Evolutionary conservation across 2,329 filamentous ascomycete genomes (phyloP), one percentile per base, ranked within the genome.

Genomic region (Fusarium citri): DNA sequence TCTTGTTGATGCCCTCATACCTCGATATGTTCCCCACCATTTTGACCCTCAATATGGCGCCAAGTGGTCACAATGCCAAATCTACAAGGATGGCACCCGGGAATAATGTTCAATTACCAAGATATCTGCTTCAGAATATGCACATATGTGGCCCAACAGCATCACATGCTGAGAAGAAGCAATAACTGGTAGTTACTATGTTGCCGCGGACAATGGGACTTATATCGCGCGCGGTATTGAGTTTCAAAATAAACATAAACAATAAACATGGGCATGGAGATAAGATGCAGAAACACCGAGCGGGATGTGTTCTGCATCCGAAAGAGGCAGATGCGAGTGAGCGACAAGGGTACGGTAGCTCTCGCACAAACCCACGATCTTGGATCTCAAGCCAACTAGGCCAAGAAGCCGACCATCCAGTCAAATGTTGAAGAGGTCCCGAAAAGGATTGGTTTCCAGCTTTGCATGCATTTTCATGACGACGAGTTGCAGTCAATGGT

Each of bases 401-500:
- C 63, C 49, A 50, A 59, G 55, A 42, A 55, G 31, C 28, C 14
- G 49, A 47, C 20, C 37, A 42, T 43, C 62, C 60, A 65, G 68
- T 61, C 49, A 64, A 50, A 54, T 25, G 42, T 31, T 48, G 40
- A 60, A 46, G 40, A 20, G 26, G 20, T 55, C 69, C 59, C 47
- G 53, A 74, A 56, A 37, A 58, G 66, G 72, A 20, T 61, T 75
- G 71, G 64, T 47, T 64, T 57, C 26, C 53, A 41, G 54, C 59
- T 48, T 49, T 54, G 59, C 57, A 42, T 67, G 55, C 70, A 59
- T 60, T 49, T 66, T 66, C 51, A 73, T 74, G 73, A 74, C 68
- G 73, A 73, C 55, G 50, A 66, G 64, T 42, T 69, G 69, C 54
- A 68, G 57, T 70, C 55, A 59, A 66, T 74, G 63, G 67, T 66